These are phyloP conservation scores for Hermanozyma aechmeae DNA, from an alignment of 805 yeast species.

Conservation along the genomic window DNA sequence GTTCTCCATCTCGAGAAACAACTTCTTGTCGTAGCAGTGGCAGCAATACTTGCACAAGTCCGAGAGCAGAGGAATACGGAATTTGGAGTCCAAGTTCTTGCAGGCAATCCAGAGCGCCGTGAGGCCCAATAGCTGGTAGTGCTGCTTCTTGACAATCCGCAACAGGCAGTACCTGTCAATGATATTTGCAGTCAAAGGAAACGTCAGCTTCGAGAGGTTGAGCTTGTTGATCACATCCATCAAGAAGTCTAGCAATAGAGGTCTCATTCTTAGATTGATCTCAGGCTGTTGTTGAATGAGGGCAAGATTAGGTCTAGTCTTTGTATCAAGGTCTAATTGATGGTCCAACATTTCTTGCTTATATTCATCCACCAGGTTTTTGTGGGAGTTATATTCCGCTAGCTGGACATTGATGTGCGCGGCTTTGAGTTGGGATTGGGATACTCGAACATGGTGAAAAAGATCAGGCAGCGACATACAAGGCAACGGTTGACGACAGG, in stretches of 20 bases:
- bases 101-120: constrained; percentile 36
- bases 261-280: constrained; percentile 35
- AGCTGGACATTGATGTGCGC: constrained; percentile 27
- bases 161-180: constrained; percentile 37
- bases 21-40: constrained; percentile 44
- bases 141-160: constrained; percentile 35
- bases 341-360: constrained; percentile 33
- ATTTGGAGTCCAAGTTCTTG: constrained; percentile 43
- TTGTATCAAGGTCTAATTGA: constrained; percentile 15
- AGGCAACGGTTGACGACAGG: no score
- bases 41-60: constrained; percentile 49
- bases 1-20: constrained; percentile 61
- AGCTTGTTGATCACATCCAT: constrained; percentile 36
- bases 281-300: constrained; percentile 39
- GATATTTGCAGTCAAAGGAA: constrained; percentile 35
- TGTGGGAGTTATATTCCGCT: constrained; percentile 42
- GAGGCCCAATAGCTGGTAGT: constrained; percentile 35
- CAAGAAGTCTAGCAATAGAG: constrained; percentile 31
- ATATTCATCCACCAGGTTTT: constrained; percentile 34
- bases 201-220: constrained; percentile 29
- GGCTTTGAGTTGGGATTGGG: constrained; percentile 26
- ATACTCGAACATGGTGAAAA: constrained; percentile 16
- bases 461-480: constrained; percentile 5
- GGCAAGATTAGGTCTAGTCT: constrained; percentile 13
- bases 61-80: constrained; percentile 46